Percentiles rank a stretch among this genome's conserved stretches.
These are phyloP conservation scores for Calonectria pseudoreteaudii DNA, from an alignment of 2,329 filamentous ascomycete species.

Conservation along the genomic window DNA sequence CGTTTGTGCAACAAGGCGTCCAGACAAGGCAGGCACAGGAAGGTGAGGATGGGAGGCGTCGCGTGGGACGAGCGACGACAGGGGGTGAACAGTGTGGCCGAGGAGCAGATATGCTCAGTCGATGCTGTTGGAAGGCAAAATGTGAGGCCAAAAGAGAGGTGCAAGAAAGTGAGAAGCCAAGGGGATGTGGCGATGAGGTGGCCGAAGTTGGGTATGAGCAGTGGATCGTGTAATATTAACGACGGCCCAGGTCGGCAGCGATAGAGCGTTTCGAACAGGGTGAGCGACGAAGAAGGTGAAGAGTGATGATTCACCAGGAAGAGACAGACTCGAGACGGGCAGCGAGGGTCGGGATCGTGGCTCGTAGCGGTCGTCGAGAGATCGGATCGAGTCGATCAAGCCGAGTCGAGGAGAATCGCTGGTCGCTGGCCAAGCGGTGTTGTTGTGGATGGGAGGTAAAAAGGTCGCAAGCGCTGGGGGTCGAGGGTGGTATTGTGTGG, in stretches of 20 bases:
- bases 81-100: conserved; percentile 1
- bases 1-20: conserved; percentile 35
- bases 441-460: conserved; percentile 41
- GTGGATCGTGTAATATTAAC: conserved; percentile 32
- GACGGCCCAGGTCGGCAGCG: conserved; percentile 17
- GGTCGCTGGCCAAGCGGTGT: conserved; percentile 41
- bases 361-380: conserved; percentile 27
- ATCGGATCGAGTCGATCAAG: conserved; percentile 22
- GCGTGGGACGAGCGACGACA: conserved; percentile 29
- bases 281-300: conserved; percentile 19
- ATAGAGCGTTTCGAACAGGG: conserved; percentile 23
- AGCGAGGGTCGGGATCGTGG: conserved; percentile 16
- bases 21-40: conserved; percentile 24
- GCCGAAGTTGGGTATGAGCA: conserved; percentile 26
- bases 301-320: conserved; percentile 36
- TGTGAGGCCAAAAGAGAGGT: conserved; percentile 20
- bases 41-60: conserved; percentile 24
- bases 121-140: conserved; percentile 14
- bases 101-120: conserved; percentile 22
- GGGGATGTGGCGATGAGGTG: conserved; percentile 21
- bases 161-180: conserved; percentile 20
- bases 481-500: conserved; percentile 41
- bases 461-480: conserved; percentile 46
- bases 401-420: conserved; percentile 30
- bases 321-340: conserved; percentile 15